A percentile compares a stretch with the other conserved stretches of the same genome.
Conservation (phyloP, 192 early-diverging fungal genomes). For the Pecoramyces ruminantium region DNA sequence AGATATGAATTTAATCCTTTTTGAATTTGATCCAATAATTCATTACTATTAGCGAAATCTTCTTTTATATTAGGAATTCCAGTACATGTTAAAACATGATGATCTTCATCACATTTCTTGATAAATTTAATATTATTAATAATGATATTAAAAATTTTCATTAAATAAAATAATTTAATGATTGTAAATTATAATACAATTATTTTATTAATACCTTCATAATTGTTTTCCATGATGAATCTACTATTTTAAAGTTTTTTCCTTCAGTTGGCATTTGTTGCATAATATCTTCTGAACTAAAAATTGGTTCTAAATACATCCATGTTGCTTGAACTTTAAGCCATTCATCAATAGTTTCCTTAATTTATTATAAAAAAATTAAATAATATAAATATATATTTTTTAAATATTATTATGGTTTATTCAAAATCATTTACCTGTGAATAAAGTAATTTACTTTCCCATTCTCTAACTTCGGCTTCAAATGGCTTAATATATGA, state of each 20-base stretch:
- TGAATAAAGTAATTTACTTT: conserved; percentile 25
- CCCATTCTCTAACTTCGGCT: conserved; percentile 42
- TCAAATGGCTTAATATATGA: conserved; percentile 51
- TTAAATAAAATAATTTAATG: background rate
- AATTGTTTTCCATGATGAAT: conserved; percentile 34
- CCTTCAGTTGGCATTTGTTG: conserved; percentile 54
- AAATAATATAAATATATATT: too few species aligned
- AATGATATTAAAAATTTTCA: background rate
- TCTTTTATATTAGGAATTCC: conserved; percentile 40
- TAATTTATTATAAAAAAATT: too few species aligned
- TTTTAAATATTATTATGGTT: too few species aligned
- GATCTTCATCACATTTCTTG: conserved; percentile 25
- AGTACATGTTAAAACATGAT: conserved; percentile 30
- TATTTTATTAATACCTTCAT: conserved; percentile 16
- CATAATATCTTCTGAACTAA: conserved; percentile 47
- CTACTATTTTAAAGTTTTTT: conserved; percentile 37
- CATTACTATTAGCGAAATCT: conserved; percentile 32
- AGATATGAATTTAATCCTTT: conserved; percentile 45
- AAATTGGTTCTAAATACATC: conserved; percentile 47
- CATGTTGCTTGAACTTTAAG: conserved; percentile 49
- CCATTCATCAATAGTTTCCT: conserved; percentile 45
- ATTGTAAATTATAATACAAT: background rate
- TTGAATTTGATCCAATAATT: conserved; percentile 32
- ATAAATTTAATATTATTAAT: conserved; percentile 6
- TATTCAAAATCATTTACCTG: too few species aligned